A percentile compares a stretch with the other conserved stretches of the same genome.
Evolutionary conservation across 192 early-diverging fungal genomes (phyloP).

Genomic region (Coemansia erecta): DNA sequence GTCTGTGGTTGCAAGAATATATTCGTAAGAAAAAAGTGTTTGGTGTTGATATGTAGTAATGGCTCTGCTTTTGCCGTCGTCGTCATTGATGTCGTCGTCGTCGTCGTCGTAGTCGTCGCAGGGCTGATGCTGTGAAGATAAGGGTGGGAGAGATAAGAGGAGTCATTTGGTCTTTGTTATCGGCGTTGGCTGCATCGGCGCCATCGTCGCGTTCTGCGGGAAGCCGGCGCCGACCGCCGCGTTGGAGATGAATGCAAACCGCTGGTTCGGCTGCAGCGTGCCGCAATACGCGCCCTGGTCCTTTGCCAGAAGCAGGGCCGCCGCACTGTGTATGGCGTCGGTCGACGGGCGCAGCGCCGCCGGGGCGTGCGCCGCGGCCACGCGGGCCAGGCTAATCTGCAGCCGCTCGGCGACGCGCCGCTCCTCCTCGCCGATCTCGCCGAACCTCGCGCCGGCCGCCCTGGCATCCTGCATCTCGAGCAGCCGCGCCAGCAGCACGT

Average conservation of each 20-base stretch:
- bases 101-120: not conserved
- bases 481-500: conserved; percentile 23
- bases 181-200: conserved; percentile 33
- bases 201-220: conserved; percentile 29
- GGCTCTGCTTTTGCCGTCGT: too few relatives aligned
- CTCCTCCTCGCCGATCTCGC: conserved; percentile 27
- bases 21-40: not conserved
- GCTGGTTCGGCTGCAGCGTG: conserved; percentile 40
- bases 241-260: conserved; percentile 48
- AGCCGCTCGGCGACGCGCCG: conserved; percentile 21
- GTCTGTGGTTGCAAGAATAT: not conserved
- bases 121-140: not conserved
- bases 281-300: conserved; percentile 23
- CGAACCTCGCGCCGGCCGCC: conserved; percentile 21
- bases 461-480: conserved; percentile 35
- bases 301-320: conserved; percentile 21
- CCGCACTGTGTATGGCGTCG: conserved; percentile 33
- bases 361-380: conserved; percentile 19
- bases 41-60: not conserved
- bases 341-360: conserved; percentile 22
- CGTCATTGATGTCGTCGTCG: too few relatives aligned
- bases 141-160: not conserved
- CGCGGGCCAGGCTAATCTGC: conserved; percentile 27
- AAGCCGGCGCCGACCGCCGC: conserved; percentile 13
- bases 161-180: not conserved